Conservation (phyloP, 345 rosid genomes). For the Citrus sp. region DNA sequence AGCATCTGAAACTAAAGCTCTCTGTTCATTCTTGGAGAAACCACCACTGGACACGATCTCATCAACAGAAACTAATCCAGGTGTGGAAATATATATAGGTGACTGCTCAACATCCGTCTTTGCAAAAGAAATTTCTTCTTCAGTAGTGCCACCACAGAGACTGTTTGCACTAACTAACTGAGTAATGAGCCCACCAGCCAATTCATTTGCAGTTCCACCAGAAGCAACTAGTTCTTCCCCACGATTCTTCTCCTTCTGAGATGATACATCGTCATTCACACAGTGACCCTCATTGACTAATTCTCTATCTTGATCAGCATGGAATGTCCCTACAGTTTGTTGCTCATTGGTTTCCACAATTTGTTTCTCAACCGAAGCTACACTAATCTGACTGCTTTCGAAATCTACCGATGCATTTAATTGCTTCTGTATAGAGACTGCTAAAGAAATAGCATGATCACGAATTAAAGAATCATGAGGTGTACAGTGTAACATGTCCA, state of each 20-base stretch:
- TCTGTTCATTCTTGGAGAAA: conserved; percentile 8
- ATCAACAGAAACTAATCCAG: conserved; percentile 13
- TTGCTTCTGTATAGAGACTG: conserved; percentile 56
- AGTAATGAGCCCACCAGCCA: conserved; percentile 12
- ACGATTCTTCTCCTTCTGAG: conserved; percentile 13
- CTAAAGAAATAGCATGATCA: conserved; percentile 75
- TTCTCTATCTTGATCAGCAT: conserved; percentile 18
- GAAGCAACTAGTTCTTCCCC: conserved; percentile 8
- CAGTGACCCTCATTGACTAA: conserved; percentile 10
- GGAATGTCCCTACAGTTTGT: conserved; percentile 12
- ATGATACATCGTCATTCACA: conserved; percentile 8
- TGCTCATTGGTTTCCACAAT: conserved; percentile 9
- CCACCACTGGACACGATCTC: conserved; percentile 20
- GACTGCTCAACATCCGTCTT: conserved; percentile 22
- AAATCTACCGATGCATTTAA: conserved; percentile 35
- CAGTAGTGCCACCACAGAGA: conserved; percentile 9
- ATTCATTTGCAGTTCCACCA: conserved; percentile 14
- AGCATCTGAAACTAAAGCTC: conserved; percentile 4
- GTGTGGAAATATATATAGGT: conserved; percentile 2
- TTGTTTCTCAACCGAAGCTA: conserved; percentile 23
- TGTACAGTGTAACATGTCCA: conserved; percentile 54
- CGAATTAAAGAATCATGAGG: conserved; percentile 70
- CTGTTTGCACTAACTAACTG: background rate
- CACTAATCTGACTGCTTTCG: conserved; percentile 24
- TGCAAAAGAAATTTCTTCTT: conserved; percentile 20